Base-by-base conservation (phyloP, 2,329 filamentous ascomycete genomes). In the Knoxdaviesia capensis region DNA sequence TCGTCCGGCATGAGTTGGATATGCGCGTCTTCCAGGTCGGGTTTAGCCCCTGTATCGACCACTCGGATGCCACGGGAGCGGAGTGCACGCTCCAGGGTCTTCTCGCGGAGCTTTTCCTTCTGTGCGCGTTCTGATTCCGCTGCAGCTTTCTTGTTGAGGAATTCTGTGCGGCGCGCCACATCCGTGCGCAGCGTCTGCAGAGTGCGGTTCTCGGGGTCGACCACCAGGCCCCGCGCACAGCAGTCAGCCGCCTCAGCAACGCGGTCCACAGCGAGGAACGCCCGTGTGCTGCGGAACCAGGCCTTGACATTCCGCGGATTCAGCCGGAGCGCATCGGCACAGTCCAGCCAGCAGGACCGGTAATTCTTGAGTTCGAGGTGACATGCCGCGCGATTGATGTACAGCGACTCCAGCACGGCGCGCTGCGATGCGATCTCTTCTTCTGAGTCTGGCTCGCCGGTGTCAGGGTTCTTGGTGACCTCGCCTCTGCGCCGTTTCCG, bases 351-450 rank as follows among this genome's bases (percentile, higher is more conserved):
- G 60, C 81, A 86, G 47, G 76, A 79, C 48, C 88, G 78, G 61
- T 87, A 90, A 63, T 98, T 98, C 56, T 75, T 73, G 49, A 94
- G 68, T 58, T 86, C 80, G 46, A 98, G 67, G 57, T 96, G 82
- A 60, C 85, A 93, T 31, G 92, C 75, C 1, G 88, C 87, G 46
- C 90, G 77, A 60, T 98, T 98, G 47, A 80, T 74, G 57, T 87
- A 77, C 46, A 85, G 78, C 2, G 76, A 70, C 60, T 92, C 86
- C 44, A 87, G 71, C 40, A 81, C 65, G 43, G 66, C 61, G 38
- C 63, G 66, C 59, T 88, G 73, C 50, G 72, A 63, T 44, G 63
- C 56, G 10, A 69, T 66, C 49, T 77, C 70, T 36, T 76, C 77
- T 41, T 74, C 70, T 1, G 49, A 49, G 42, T 59, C 58, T 5